Evolutionary conservation across 108 stramenopile species (phyloP).

Genomic region (Mayamaea pseudoterrestris): DNA sequence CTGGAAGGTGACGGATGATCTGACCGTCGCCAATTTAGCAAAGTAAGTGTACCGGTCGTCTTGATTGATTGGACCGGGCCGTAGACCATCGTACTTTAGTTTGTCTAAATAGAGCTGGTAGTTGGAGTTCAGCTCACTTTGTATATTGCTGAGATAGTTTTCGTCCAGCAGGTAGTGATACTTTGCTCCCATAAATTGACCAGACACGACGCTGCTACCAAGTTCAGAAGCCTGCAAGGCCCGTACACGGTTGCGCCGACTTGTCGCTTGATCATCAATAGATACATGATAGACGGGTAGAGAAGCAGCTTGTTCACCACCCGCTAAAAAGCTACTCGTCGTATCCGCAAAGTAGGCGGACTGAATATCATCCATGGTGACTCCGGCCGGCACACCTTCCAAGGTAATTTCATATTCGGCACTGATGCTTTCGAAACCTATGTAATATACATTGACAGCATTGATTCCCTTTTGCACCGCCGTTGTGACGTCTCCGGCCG

Average conservation of each 20-base stretch:
- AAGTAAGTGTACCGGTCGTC: too few relatives aligned
- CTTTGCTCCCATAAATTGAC: too few relatives aligned
- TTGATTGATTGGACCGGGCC: too few relatives aligned
- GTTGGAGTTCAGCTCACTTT: too few relatives aligned
- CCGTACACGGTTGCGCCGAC: neutral
- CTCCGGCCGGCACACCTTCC: neutral
- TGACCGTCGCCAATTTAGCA: too few relatives aligned
- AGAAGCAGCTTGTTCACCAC: neutral
- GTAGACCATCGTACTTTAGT: too few relatives aligned
- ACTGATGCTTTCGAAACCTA: conserved; percentile 1
- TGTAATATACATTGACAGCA: neutral
- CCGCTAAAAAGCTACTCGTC: neutral
- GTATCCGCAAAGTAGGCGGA: neutral
- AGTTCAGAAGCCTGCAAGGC: conserved; percentile 4
- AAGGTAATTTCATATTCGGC: neutral
- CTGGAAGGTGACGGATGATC: too few relatives aligned
- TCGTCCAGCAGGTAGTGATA: too few relatives aligned
- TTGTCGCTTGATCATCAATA: conserved; percentile 1
- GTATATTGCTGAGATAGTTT: too few relatives aligned
- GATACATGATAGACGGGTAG: neutral
- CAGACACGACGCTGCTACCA: too few relatives aligned
- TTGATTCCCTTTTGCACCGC: neutral
- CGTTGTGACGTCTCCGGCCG: neutral
- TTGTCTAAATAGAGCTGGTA: too few relatives aligned
- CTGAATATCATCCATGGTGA: neutral